phyloP scores from a whole-genome alignment of 2,329 filamentous ascomycete genomes.

The Nemania bipapillata region DNA sequence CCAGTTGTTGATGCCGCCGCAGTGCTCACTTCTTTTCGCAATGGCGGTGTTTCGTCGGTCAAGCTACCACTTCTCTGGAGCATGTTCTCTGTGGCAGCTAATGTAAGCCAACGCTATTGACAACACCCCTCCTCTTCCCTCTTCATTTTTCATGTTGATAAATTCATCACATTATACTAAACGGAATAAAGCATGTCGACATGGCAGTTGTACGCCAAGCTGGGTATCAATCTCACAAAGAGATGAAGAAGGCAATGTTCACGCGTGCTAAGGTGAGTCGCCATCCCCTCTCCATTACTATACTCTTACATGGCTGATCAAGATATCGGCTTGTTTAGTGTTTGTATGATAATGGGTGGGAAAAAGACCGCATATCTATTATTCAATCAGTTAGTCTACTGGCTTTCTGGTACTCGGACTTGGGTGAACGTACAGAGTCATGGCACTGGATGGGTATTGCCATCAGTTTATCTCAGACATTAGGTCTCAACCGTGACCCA shows the following conservation, averaged over 20 bases:
- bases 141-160: neutral
- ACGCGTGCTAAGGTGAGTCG: constrained; percentile 29
- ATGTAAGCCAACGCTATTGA: constrained; percentile 46
- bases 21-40: constrained; percentile 48
- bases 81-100: constrained; percentile 53
- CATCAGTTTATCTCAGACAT: constrained; percentile 34
- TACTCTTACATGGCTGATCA: constrained; percentile 2
- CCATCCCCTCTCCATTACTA: neutral
- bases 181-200: constrained; percentile 28
- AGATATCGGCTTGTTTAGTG: constrained; percentile 6
- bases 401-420: constrained; percentile 37
- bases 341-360: constrained; percentile 31
- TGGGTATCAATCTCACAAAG: constrained; percentile 35
- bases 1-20: constrained; percentile 51
- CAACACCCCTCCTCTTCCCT: too few species aligned
- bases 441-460: constrained; percentile 39
- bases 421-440: constrained; percentile 31
- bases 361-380: constrained; percentile 34
- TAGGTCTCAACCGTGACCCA: constrained; percentile 34
- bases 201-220: constrained; percentile 32
- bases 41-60: constrained; percentile 46
- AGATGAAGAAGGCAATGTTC: constrained; percentile 37
- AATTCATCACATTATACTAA: neutral
- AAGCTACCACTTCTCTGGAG: constrained; percentile 55
- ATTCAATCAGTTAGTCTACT: constrained; percentile 36